Conservation (phyloP, 2,329 filamentous ascomycete species). For the Graphiopsis chlorocephala region DNA sequence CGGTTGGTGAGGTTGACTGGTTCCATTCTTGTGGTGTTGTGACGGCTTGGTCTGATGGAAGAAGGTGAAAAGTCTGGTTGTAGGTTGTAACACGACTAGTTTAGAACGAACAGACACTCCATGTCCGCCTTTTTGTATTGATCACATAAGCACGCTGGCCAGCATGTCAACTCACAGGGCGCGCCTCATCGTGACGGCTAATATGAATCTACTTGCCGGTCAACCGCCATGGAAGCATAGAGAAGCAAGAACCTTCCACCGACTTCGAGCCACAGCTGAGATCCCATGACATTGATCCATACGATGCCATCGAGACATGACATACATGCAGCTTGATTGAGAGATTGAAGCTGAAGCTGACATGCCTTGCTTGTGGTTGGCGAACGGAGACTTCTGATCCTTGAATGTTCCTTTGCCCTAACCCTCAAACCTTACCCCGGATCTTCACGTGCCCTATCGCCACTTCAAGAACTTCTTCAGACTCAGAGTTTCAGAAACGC, state of each 20-base stretch:
- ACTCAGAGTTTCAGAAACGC: neutral
- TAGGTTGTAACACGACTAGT: neutral
- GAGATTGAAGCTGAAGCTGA: neutral
- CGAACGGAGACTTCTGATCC: too few relatives aligned
- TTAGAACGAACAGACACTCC: neutral
- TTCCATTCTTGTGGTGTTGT: slow-evolving; percentile 3
- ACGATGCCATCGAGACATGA: neutral
- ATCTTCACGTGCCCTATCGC: slow-evolving; percentile 1
- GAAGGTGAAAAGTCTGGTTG: neutral
- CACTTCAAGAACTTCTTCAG: slow-evolving; percentile 5
- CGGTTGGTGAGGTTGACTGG: slow-evolving; percentile 16
- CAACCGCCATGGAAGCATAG: neutral
- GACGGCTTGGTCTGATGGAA: neutral
- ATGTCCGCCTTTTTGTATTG: neutral
- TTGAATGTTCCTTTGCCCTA: neutral
- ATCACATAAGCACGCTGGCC: neutral
- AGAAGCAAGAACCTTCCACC: neutral
- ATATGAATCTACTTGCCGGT: neutral
- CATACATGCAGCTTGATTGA: neutral
- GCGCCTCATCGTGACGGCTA: neutral
- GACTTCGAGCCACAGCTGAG: neutral
- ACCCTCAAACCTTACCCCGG: slow-evolving; percentile 4
- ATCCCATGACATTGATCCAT: neutral
- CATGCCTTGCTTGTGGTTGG: neutral
- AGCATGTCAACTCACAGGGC: slow-evolving; percentile 2